A percentile compares a stretch with the other conserved stretches of the same genome.
These are phyloP conservation scores for Cyamopsis tetragonoloba DNA, from an alignment of 306 rosid species.

Conservation along the genomic window DNA sequence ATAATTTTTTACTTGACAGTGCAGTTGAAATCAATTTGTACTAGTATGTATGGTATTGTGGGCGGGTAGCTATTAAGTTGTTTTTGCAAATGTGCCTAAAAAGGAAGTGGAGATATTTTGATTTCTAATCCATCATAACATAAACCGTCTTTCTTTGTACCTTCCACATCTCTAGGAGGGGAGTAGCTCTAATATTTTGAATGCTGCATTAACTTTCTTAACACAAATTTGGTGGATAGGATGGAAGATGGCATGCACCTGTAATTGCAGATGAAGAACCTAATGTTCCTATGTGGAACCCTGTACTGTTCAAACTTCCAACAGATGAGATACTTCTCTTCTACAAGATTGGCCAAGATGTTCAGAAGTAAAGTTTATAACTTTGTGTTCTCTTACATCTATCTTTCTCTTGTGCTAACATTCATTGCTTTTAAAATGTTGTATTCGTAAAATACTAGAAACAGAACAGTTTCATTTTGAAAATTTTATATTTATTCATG, in stretches of 20 bases:
- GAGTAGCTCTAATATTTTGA: conserved; percentile 3
- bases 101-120: neutral
- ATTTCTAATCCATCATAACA: conserved; percentile 1
- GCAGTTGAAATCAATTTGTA: neutral
- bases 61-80: neutral
- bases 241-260: conserved; percentile 73
- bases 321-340: conserved; percentile 80
- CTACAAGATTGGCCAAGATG: conserved; percentile 81
- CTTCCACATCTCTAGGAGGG: neutral
- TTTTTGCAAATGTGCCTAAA: neutral
- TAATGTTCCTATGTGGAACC: conserved; percentile 91
- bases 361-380: conserved; percentile 60
- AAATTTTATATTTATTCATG: neutral
- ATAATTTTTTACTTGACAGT: neutral
- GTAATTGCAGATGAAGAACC: conserved; percentile 67
- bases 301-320: conserved; percentile 81
- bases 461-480: neutral
- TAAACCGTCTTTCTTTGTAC: conserved; percentile 1
- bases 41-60: neutral
- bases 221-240: conserved; percentile 38
- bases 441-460: neutral
- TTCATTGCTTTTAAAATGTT: too few species aligned
- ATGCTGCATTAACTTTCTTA: conserved; percentile 19
- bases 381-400: conserved; percentile 9
- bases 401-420: neutral